Conservation (phyloP, 2,329 filamentous ascomycete genomes). For the Orbilia quercus region DNA sequence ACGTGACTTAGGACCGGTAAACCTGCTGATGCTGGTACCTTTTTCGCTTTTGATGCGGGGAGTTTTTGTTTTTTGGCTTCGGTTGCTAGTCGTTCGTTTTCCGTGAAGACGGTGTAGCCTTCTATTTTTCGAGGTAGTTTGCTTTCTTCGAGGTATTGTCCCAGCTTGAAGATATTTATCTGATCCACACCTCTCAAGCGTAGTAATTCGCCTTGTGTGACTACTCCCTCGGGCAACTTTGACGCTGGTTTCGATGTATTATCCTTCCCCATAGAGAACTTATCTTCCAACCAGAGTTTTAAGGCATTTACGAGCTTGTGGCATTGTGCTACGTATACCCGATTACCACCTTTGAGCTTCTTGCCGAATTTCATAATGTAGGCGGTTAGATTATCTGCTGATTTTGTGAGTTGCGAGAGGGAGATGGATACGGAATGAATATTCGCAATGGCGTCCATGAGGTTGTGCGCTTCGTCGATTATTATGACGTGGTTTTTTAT, state of each 20-base stretch:
- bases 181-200: constrained; percentile 89
- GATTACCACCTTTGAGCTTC: constrained; percentile 87
- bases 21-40: constrained; percentile 59
- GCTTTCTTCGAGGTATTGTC: constrained; percentile 87
- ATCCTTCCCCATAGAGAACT: constrained; percentile 60
- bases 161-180: constrained; percentile 90
- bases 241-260: constrained; percentile 62
- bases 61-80: constrained; percentile 56
- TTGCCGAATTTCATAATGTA: constrained; percentile 92
- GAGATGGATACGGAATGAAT: constrained; percentile 84
- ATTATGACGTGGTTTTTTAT: constrained; percentile 91
- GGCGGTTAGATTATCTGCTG: constrained; percentile 78
- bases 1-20: constrained; percentile 72
- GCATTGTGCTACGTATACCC: constrained; percentile 89
- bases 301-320: constrained; percentile 85
- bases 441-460: constrained; percentile 91
- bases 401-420: constrained; percentile 77
- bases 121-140: constrained; percentile 95
- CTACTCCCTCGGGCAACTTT: constrained; percentile 71
- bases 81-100: constrained; percentile 65
- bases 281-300: constrained; percentile 73
- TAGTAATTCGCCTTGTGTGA: constrained; percentile 78
- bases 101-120: constrained; percentile 77
- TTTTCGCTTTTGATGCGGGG: constrained; percentile 43
- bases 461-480: constrained; percentile 96